Evolutionary conservation across 2,329 filamentous ascomycete genomes (phyloP).

Genomic region (Amphichorda felina): DNA sequence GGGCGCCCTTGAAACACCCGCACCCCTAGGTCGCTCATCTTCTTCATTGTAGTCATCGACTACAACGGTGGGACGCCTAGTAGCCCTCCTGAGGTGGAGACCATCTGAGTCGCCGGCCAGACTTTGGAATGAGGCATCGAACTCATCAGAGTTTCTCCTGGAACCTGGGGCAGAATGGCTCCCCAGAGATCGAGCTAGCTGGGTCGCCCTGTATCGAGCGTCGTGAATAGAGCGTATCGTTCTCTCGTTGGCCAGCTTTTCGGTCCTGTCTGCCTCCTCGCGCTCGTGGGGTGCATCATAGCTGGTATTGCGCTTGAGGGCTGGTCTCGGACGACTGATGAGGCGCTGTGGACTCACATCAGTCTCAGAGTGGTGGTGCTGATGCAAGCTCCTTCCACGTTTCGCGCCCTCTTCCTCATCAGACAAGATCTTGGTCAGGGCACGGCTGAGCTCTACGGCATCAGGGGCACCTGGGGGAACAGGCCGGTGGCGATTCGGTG

Average conservation of each 20-base stretch:
- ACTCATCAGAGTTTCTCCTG: constrained; percentile 20
- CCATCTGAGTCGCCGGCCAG: constrained; percentile 18
- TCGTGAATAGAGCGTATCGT: constrained; percentile 26
- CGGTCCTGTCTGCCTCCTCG: constrained; percentile 25
- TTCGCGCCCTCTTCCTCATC: constrained; percentile 5
- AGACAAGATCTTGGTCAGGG: constrained; percentile 24
- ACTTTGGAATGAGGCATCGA: constrained; percentile 18
- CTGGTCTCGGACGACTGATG: constrained; percentile 16
- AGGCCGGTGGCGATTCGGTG: constrained; percentile 9
- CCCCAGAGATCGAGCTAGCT: constrained; percentile 23
- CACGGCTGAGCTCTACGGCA: constrained; percentile 23
- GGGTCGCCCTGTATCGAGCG: constrained; percentile 24
- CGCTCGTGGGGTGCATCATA: constrained; percentile 27
- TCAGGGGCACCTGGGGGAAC: constrained; percentile 19
- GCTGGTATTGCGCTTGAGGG: constrained; percentile 28
- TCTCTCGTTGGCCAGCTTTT: constrained; percentile 21
- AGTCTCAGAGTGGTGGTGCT: background rate
- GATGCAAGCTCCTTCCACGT: background rate
- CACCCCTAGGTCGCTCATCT: background rate
- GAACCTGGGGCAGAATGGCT: constrained; percentile 23
- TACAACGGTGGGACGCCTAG: constrained; percentile 2
- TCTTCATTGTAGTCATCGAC: constrained; percentile 4
- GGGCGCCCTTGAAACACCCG: background rate
- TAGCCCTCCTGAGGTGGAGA: background rate
- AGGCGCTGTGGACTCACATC: constrained; percentile 1